These are phyloP conservation scores for Cunninghamia lanceolata DNA, from an alignment of 75 land plant species.

Conservation along the genomic window DNA sequence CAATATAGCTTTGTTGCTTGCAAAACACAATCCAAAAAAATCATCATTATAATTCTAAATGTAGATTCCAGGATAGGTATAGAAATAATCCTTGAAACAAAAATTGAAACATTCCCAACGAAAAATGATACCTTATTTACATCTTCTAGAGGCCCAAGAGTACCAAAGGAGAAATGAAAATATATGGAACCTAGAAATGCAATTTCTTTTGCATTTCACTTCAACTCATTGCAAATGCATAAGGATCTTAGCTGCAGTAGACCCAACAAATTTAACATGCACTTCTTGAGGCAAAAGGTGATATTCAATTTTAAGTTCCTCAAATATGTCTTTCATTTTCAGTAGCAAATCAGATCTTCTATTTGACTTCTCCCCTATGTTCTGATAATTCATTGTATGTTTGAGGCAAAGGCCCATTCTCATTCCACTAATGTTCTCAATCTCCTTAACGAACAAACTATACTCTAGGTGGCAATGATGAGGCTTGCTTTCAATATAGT, in stretches of 20 bases:
- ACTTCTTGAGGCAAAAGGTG: conserved; percentile 62
- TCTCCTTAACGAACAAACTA: conserved; percentile 44
- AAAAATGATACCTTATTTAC: too few relatives aligned
- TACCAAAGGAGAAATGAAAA: too few relatives aligned
- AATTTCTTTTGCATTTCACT: too few relatives aligned
- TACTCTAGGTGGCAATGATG: conserved; percentile 57
- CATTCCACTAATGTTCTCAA: conserved; percentile 48
- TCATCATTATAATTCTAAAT: too few relatives aligned
- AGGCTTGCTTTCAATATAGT: conserved; percentile 64
- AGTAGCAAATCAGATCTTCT: conserved; percentile 59
- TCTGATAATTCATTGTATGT: conserved; percentile 80
- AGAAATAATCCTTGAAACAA: too few relatives aligned
- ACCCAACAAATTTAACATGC: conserved; percentile 23
- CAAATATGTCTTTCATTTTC: conserved; percentile 53
- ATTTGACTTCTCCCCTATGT: conserved; percentile 52
- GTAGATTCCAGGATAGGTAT: too few relatives aligned
- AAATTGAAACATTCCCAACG: not conserved
- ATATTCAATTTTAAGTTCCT: conserved; percentile 49
- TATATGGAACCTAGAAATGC: too few relatives aligned
- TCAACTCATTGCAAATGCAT: too few relatives aligned
- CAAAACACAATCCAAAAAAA: not conserved
- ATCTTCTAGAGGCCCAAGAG: too few relatives aligned
- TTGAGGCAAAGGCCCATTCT: conserved; percentile 28
- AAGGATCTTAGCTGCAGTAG: not conserved
- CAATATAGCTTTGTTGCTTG: conserved; percentile 36